Percentiles rank a stretch among this genome's conserved stretches.
phyloP scores from a whole-genome alignment of 441 rosid species.

The Erodium texanum region DNA sequence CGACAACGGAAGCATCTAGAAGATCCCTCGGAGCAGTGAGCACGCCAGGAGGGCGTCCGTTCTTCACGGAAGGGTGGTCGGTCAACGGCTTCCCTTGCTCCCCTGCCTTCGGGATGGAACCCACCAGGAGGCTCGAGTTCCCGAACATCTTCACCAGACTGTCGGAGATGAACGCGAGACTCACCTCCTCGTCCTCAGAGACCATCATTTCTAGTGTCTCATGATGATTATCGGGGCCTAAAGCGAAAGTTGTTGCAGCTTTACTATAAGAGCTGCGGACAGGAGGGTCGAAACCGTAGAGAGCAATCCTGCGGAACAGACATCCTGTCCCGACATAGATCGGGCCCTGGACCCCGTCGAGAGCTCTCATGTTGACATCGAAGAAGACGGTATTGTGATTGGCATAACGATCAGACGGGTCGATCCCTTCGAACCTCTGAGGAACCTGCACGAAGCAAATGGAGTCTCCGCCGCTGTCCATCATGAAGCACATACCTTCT shows the following conservation, averaged over 20 bases:
- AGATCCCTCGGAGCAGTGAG: constrained; percentile 68
- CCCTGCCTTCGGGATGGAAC: constrained; percentile 71
- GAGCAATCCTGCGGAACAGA: constrained; percentile 73
- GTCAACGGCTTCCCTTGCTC: constrained; percentile 64
- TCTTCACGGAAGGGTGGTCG: constrained; percentile 46
- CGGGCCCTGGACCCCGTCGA: constrained; percentile 86
- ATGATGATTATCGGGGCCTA: constrained; percentile 23
- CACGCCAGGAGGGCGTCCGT: constrained; percentile 71
- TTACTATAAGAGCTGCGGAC: too few relatives aligned
- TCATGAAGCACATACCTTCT: constrained; percentile 96
- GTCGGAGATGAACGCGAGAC: constrained; percentile 51
- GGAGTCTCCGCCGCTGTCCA: constrained; percentile 71
- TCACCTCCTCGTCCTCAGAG: constrained; percentile 45
- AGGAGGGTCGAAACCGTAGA: constrained; percentile 81
- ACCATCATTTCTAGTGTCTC: too few relatives aligned
- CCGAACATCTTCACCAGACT: constrained; percentile 36
- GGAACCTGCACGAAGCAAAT: constrained; percentile 82
- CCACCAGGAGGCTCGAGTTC: constrained; percentile 51
- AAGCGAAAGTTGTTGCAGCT: constrained; percentile 28
- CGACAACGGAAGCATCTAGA: constrained; percentile 67
- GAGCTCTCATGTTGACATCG: constrained; percentile 83
- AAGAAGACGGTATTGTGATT: constrained; percentile 87
- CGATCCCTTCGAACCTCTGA: constrained; percentile 87
- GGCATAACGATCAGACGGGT: constrained; percentile 73
- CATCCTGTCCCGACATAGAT: constrained; percentile 90